Conservation (phyloP, 768 basidiomycete species). For the Hygrophoropsis aurantiaca region DNA sequence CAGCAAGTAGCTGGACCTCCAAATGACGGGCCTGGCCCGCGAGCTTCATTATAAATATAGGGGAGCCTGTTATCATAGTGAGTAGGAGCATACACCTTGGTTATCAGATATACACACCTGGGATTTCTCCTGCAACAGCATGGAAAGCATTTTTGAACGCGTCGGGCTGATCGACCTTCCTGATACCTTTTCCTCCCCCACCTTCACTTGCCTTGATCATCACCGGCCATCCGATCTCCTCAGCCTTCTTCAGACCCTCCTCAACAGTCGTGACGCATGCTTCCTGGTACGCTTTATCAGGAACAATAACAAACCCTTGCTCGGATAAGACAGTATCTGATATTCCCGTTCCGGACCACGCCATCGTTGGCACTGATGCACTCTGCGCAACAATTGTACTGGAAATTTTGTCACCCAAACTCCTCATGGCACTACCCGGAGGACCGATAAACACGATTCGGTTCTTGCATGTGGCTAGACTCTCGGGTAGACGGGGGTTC, state of each 20-base stretch:
- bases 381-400: constrained; percentile 99
- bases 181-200: constrained; percentile 98
- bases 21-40: constrained; percentile 96
- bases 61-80: constrained; percentile 64
- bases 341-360: constrained; percentile 97
- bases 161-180: constrained; percentile 86
- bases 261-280: constrained; percentile 90
- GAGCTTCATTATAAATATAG: constrained; percentile 99
- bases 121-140: constrained; percentile 94
- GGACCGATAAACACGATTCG: constrained; percentile 99
- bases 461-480: constrained; percentile 85
- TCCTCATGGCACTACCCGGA: constrained; percentile 98
- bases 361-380: constrained; percentile 95
- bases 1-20: constrained; percentile 96
- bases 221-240: constrained; percentile 91
- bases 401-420: constrained; percentile 98
- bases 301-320: constrained; percentile 91
- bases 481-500: constrained; percentile 95
- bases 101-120: constrained; percentile 54
- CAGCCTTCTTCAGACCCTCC: constrained; percentile 80
- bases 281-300: constrained; percentile 81
- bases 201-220: constrained; percentile 99
- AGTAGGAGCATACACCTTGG: constrained; percentile 9
- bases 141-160: constrained; percentile 93
- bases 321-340: constrained; percentile 81